Conservation (phyloP, 1,139 yeast genomes). For the Meyerozyma athensensis region DNA sequence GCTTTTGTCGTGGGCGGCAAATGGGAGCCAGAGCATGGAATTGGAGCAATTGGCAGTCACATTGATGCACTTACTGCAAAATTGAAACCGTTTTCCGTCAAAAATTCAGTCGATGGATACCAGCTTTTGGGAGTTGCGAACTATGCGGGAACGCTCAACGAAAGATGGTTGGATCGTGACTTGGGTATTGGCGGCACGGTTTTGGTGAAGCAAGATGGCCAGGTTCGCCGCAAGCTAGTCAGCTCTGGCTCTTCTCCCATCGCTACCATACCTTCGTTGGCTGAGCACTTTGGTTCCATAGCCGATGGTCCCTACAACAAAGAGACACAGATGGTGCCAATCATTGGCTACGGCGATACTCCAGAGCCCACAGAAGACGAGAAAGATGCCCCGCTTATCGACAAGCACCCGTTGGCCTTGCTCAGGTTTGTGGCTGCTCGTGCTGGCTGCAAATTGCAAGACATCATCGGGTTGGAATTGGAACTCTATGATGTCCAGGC, state of each 20-base stretch:
- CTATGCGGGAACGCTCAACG: slow-evolving; percentile 35
- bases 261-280: slow-evolving; percentile 40
- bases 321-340: slow-evolving; percentile 42
- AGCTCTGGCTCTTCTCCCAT: slow-evolving; percentile 37
- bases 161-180: slow-evolving; percentile 42
- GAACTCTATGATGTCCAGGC: slow-evolving; percentile 40
- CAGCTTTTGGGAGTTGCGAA: slow-evolving; percentile 42
- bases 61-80: slow-evolving; percentile 38
- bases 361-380: slow-evolving; percentile 29
- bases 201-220: slow-evolving; percentile 24
- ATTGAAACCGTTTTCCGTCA: slow-evolving; percentile 34
- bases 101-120: slow-evolving; percentile 32
- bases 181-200: slow-evolving; percentile 45
- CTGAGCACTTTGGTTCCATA: slow-evolving; percentile 38
- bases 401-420: slow-evolving; percentile 33
- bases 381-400: slow-evolving; percentile 30
- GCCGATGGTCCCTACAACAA: slow-evolving; percentile 29
- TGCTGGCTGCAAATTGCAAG: slow-evolving; percentile 21
- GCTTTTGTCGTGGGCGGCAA: slow-evolving; percentile 39
- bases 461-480: slow-evolving; percentile 33
- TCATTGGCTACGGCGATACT: slow-evolving; percentile 27
- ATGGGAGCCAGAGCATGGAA: slow-evolving; percentile 36
- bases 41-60: slow-evolving; percentile 40
- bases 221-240: slow-evolving; percentile 23
- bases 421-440: slow-evolving; percentile 32